Base-by-base conservation (phyloP, 2,329 filamentous ascomycete genomes). In the Byssothecium circinans region DNA sequence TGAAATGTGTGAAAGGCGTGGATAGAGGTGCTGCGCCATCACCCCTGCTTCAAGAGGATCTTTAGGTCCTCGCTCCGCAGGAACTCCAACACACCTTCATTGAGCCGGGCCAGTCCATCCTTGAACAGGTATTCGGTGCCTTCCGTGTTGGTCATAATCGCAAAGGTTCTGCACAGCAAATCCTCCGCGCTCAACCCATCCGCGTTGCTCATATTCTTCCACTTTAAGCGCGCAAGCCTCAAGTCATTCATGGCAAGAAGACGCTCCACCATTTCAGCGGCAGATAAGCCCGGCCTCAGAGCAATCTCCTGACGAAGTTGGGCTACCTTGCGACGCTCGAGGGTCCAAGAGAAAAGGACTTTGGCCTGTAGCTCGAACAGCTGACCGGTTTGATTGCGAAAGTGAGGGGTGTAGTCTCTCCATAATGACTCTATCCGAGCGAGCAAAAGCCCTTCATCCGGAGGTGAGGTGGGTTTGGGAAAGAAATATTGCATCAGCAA, bases 191-290 rank as follows among this genome's bases (percentile, higher is more conserved):
- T 65, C 30, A 63, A 33, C 1, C 65, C 64, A 12, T 67, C 64
- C 5, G 63, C 51, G 2, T 54, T 56, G 35, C 63, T 67, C 65
- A 70, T 68, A 15, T 65, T 64, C 52, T 68, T 70, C 67, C 67
- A 70, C 49, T 67, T 69, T 22, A 69, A 44, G 11, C 64, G 49
- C 58, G 69, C 63, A 6, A 64, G 56, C 17, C 67, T 54, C 8
- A 69, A 53, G 33, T 69, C 67, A 38, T 69, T 69, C 58, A 69
- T 64, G 0, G 65, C 65, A 1, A 69, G 48, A 1, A 69, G 51
- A 1, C 65, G 61, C 27, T 68, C 67, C 14, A 65, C 58, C 12
- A 68, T 56, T 19, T 61, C 65, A 2, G 59, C 41, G 17, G 58
- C 55, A 2, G 45, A 52, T 8, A 65, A 52, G 8, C 63, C 62